These are phyloP conservation scores for Diaporthe citrichinensis DNA, from an alignment of 2,329 filamentous ascomycete species.

Conservation along the genomic window DNA sequence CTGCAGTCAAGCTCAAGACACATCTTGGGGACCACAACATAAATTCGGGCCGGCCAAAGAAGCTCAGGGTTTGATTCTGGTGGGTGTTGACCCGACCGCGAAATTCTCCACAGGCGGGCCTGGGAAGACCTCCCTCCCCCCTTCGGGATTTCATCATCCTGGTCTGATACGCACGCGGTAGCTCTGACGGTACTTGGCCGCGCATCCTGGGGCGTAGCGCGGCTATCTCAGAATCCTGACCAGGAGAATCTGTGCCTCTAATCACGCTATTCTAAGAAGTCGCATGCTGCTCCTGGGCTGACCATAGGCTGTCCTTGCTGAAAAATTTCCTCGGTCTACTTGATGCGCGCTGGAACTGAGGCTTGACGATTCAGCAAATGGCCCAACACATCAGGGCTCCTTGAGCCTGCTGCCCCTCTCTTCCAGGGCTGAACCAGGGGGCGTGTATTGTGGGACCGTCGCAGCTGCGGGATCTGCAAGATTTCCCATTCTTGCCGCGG, in stretches of 20 bases:
- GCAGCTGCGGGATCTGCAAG: conserved; percentile 30
- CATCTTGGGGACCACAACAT: not conserved
- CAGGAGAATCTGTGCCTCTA: not conserved
- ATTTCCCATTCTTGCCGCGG: conserved; percentile 39
- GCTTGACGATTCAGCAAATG: not conserved
- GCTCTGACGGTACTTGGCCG: conserved; percentile 14
- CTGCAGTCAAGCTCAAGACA: conserved; percentile 14
- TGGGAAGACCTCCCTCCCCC: not conserved
- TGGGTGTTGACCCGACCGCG: conserved; percentile 2
- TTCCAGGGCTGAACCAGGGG: conserved; percentile 37
- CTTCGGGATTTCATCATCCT: conserved; percentile 32
- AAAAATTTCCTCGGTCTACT: not conserved
- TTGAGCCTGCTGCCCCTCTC: conserved; percentile 27
- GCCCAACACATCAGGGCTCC: conserved; percentile 6
- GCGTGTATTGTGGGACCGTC: conserved; percentile 30
- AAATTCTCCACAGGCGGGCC: conserved; percentile 31
- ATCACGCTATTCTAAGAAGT: conserved; percentile 3
- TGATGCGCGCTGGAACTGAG: not conserved
- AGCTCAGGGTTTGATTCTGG: conserved; percentile 9
- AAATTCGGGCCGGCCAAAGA: conserved; percentile 26
- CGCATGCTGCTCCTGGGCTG: conserved; percentile 8
- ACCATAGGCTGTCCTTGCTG: not conserved
- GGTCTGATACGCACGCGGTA: conserved; percentile 26
- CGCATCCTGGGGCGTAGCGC: conserved; percentile 35
- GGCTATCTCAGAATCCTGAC: conserved; percentile 29